Evolutionary conservation across 2,329 filamentous ascomycete species (phyloP).

Genomic region (Neospermospora avenae): DNA sequence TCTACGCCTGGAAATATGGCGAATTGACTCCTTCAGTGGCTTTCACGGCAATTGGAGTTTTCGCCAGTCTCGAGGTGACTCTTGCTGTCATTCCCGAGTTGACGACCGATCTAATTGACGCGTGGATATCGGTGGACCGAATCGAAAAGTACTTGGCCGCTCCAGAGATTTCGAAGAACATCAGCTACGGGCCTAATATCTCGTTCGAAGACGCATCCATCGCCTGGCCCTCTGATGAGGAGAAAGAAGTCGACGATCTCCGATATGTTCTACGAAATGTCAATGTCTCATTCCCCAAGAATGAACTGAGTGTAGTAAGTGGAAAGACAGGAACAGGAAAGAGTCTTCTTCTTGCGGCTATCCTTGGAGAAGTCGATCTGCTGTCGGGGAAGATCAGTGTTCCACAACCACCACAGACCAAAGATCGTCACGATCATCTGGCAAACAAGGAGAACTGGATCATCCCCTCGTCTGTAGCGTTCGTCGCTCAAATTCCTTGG

Average conservation of each 20-base stretch:
- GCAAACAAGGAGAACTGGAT: slow-evolving; percentile 65
- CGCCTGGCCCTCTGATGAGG: slow-evolving; percentile 71
- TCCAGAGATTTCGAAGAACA: slow-evolving; percentile 56
- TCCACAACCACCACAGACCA: slow-evolving; percentile 47
- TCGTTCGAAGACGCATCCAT: slow-evolving; percentile 65
- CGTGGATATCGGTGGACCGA: slow-evolving; percentile 67
- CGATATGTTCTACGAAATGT: slow-evolving; percentile 64
- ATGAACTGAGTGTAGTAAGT: slow-evolving; percentile 70
- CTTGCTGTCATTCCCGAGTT: slow-evolving; percentile 71
- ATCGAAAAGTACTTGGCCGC: slow-evolving; percentile 69
- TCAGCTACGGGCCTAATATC: slow-evolving; percentile 55
- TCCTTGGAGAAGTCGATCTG: slow-evolving; percentile 73
- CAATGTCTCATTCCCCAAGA: slow-evolving; percentile 62
- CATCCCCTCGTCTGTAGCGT: slow-evolving; percentile 66
- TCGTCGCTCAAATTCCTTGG: slow-evolving; percentile 71
- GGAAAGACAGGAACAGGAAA: slow-evolving; percentile 78
- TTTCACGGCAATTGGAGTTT: slow-evolving; percentile 74
- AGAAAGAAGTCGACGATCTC: slow-evolving; percentile 52
- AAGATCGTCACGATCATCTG: slow-evolving; percentile 57
- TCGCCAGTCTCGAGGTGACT: slow-evolving; percentile 69
- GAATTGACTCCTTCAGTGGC: slow-evolving; percentile 68
- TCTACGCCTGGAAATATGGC: slow-evolving; percentile 63
- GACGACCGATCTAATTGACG: slow-evolving; percentile 67
- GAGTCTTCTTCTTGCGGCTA: slow-evolving; percentile 68
- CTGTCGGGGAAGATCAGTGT: slow-evolving; percentile 58